Conservation (phyloP, 176 grass and related monocot genomes). For the Triticum urartu region DNA sequence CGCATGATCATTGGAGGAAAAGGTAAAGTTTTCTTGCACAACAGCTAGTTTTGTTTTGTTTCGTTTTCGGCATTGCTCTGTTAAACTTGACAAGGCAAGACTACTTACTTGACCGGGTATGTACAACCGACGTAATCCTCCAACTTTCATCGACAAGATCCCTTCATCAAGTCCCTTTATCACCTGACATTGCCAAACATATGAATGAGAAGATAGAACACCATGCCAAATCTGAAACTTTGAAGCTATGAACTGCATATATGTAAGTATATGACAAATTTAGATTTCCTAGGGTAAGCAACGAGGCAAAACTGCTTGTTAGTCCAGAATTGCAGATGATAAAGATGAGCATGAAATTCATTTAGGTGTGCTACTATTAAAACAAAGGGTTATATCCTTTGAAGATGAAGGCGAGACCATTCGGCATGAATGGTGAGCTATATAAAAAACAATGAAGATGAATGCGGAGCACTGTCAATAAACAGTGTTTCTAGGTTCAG, state of each 20-base stretch:
- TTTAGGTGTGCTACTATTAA: not conserved
- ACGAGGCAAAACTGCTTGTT: too few relatives aligned
- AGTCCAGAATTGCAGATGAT: not conserved
- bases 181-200: constrained; percentile 41
- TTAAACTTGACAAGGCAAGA: not conserved
- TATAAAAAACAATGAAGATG: not conserved
- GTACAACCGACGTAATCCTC: constrained; percentile 83
- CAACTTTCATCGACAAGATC: constrained; percentile 85
- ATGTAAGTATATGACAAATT: too few relatives aligned
- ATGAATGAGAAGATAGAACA: not conserved
- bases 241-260: not conserved
- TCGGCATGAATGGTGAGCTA: too few relatives aligned
- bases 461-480: not conserved
- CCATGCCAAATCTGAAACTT: not conserved
- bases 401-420: not conserved
- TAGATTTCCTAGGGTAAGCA: not conserved
- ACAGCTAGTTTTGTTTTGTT: not conserved
- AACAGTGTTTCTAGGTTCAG: not conserved
- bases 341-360: not conserved
- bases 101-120: constrained; percentile 82
- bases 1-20: not conserved
- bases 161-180: constrained; percentile 95
- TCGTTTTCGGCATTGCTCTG: not conserved
- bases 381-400: not conserved
- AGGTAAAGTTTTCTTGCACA: not conserved